These are phyloP conservation scores for Shiraia bambusicola DNA, from an alignment of 2,329 filamentous ascomycete species.

Conservation along the genomic window DNA sequence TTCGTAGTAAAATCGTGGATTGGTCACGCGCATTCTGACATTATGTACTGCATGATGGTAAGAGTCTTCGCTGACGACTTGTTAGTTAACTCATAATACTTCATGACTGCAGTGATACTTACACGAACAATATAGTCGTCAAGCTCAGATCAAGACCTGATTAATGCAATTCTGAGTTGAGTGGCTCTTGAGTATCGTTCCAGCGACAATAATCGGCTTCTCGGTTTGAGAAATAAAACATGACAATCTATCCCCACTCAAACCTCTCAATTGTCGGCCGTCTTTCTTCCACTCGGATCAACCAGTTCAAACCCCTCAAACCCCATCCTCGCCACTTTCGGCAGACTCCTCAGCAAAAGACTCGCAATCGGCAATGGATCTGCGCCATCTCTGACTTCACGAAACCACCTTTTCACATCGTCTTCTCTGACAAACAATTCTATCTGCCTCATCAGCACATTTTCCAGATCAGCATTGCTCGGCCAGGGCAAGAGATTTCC, in stretches of 20 bases:
- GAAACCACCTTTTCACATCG: conserved; percentile 9
- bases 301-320: conserved; percentile 20
- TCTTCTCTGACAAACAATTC: conserved; percentile 3
- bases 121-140: too few relatives aligned
- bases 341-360: conserved; percentile 16
- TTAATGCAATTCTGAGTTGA: too few relatives aligned
- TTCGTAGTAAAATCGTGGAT: too few relatives aligned
- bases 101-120: too few relatives aligned
- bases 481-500: conserved; percentile 18
- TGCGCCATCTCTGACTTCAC: conserved; percentile 10
- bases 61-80: too few relatives aligned
- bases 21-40: too few relatives aligned
- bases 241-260: not conserved
- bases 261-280: not conserved
- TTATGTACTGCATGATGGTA: too few relatives aligned
- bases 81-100: too few relatives aligned
- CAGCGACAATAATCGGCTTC: conserved; percentile 6
- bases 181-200: too few relatives aligned
- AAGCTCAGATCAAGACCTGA: too few relatives aligned
- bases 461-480: conserved; percentile 2
- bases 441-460: conserved; percentile 4
- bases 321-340: conserved; percentile 10
- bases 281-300: conserved; percentile 9
- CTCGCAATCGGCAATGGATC: conserved; percentile 15
- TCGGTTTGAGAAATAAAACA: not conserved